phyloP scores from a whole-genome alignment of 2,329 filamentous ascomycete genomes.

The Cladosporium sp. region DNA sequence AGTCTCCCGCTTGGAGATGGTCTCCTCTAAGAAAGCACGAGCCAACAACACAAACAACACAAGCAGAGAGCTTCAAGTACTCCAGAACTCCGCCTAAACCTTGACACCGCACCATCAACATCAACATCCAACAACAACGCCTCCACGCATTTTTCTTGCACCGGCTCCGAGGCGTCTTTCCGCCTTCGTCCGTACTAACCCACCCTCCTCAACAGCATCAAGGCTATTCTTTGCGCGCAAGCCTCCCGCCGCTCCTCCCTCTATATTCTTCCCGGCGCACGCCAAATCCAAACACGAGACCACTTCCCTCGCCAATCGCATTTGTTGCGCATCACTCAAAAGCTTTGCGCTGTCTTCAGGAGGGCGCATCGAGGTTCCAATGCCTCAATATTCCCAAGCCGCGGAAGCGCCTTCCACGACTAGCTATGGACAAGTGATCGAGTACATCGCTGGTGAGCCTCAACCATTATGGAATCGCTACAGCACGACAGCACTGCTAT shows the following conservation, averaged over 20 bases:
- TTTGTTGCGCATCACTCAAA: slow-evolving; percentile 14
- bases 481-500: slow-evolving; percentile 11
- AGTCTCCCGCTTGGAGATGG: too few relatives aligned
- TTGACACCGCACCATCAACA: background rate
- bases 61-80: background rate
- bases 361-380: slow-evolving; percentile 8
- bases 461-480: slow-evolving; percentile 17
- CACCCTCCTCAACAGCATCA: slow-evolving; percentile 5
- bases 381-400: slow-evolving; percentile 11
- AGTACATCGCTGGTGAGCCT: slow-evolving; percentile 83
- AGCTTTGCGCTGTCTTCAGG: slow-evolving; percentile 13
- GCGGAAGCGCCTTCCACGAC: slow-evolving; percentile 30
- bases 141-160: too few relatives aligned
- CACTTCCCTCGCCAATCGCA: background rate
- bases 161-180: too few relatives aligned
- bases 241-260: background rate
- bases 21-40: too few relatives aligned
- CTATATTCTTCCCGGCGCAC: background rate
- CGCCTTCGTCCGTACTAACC: slow-evolving; percentile 6
- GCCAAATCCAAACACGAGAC: background rate
- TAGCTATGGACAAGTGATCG: slow-evolving; percentile 83
- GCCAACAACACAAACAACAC: background rate
- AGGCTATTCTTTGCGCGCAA: slow-evolving; percentile 10
- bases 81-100: background rate
- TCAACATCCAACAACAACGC: background rate